Base-by-base conservation (phyloP, 495 filamentous ascomycete species). In the Physcia stellaris region DNA sequence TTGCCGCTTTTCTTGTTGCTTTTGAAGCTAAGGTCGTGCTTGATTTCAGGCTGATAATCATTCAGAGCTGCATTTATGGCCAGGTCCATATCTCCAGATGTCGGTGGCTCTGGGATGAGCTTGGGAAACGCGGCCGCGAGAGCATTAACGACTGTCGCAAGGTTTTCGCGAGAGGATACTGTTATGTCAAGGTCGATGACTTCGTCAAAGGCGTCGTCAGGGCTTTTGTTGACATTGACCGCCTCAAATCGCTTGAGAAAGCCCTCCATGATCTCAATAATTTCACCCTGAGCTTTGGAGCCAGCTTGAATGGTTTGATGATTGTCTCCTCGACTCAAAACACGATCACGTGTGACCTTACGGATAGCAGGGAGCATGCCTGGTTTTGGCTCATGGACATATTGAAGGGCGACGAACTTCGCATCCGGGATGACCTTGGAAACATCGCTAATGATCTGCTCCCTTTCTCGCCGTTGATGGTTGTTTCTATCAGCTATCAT, bases 401-500 rank as follows among this genome's bases (percentile, higher is more conserved):
- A 98, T 43, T 96, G 77, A 2, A 98, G 64, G n/a, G 87, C 88
- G n/a, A 98, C 80, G 29, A 92, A 77, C 12, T 68, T 70, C 4
- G 79, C 77, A 15, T 76, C 61, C 0, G 65, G 65, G 40, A 80
- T 54, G 20, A 69, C 62, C 3, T 63, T 53, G 32, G 66, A 65
- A 28, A 94, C 62, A 48, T 96, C 90, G 4, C 75, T 69, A 46
- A 98, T 79, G 13, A 98, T 62, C 59, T 95, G 88, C 42, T 79
- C 63, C 26, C 90, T 72, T 57, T 98, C 90, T 20, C 84, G 84
- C 40, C 62, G 75, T 58, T 85, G 77, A 40, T 94, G 86, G 49
- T 94, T 98, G 60, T 98, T 98, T 3, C 88, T 69, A 55, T 98
- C 90, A 10, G 90, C 84, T 53, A 93, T 80, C 24, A 93, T 85